Evolutionary conservation across 2,329 filamentous ascomycete species (phyloP).

Genomic region (Chalara sp.): DNA sequence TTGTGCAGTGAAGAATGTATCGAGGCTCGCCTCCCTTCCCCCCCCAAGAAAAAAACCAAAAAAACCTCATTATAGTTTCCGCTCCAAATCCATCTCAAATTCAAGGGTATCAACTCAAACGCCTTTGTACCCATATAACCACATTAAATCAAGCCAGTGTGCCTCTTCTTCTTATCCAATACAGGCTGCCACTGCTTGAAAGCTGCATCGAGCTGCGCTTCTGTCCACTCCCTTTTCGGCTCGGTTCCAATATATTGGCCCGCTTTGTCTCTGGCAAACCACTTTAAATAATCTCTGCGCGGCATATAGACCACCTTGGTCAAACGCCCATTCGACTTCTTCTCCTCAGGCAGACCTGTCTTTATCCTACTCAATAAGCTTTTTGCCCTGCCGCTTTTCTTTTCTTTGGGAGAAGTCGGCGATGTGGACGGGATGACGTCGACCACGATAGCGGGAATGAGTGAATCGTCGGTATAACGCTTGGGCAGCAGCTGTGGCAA

Average conservation of each 20-base stretch:
- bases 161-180: too few relatives aligned
- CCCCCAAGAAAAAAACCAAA: too few relatives aligned
- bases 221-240: slow-evolving; percentile 22
- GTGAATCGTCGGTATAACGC: slow-evolving; percentile 23
- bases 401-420: neutral
- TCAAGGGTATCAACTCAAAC: too few relatives aligned
- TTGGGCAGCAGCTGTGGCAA: slow-evolving; percentile 19
- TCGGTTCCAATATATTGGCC: slow-evolving; percentile 24
- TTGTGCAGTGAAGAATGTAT: too few relatives aligned
- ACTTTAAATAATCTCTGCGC: slow-evolving; percentile 22
- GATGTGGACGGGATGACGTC: slow-evolving; percentile 11
- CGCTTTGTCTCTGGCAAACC: slow-evolving; percentile 21
- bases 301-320: slow-evolving; percentile 27
- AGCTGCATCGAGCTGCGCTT: slow-evolving; percentile 21
- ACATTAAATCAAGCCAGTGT: too few relatives aligned
- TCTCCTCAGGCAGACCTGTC: neutral
- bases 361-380: neutral
- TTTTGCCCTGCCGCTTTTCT: neutral
- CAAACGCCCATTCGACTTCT: neutral
- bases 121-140: too few relatives aligned
- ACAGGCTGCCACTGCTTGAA: slow-evolving; percentile 9
- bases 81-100: too few relatives aligned
- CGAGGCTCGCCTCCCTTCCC: too few relatives aligned
- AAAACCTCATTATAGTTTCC: too few relatives aligned
- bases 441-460: slow-evolving; percentile 24